Conservation (phyloP, 2,329 filamentous ascomycete genomes). For the Xylaria sp. region DNA sequence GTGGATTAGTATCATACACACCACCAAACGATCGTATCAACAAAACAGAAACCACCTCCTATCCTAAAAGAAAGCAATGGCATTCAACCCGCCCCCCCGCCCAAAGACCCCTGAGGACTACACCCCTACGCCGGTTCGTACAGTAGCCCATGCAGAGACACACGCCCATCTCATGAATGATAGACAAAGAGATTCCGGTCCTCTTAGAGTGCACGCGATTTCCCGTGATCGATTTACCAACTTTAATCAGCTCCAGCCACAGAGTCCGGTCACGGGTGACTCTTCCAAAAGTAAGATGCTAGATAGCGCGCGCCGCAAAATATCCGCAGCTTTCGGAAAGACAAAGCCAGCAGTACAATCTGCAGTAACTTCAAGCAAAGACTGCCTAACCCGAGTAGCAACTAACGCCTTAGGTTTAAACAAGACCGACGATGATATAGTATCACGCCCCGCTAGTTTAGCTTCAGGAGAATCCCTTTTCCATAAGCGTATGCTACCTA, state of each 20-base stretch:
- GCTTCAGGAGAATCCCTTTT: slow-evolving; percentile 21
- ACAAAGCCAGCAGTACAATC: slow-evolving; percentile 6
- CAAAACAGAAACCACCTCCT: neutral
- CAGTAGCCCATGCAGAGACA: slow-evolving; percentile 15
- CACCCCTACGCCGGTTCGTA: slow-evolving; percentile 23
- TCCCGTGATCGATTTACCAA: slow-evolving; percentile 5
- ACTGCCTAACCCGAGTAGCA: slow-evolving; percentile 2
- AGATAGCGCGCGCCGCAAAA: neutral
- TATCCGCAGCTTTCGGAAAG: slow-evolving; percentile 20
- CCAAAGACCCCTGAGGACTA: slow-evolving; percentile 24
- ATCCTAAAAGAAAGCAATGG: neutral
- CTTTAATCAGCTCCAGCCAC: neutral
- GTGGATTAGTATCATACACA: neutral
- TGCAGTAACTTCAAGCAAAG: slow-evolving; percentile 14
- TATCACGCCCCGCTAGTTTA: slow-evolving; percentile 15
- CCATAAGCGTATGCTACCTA: slow-evolving; percentile 20
- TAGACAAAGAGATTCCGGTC: slow-evolving; percentile 1
- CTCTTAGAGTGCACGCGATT: slow-evolving; percentile 8
- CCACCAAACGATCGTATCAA: neutral
- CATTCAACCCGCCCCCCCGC: slow-evolving; percentile 21
- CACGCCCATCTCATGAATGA: slow-evolving; percentile 20
- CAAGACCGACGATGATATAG: neutral
- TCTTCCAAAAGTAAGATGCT: slow-evolving; percentile 23
- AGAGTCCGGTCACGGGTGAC: neutral
- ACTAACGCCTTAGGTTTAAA: neutral